A percentile compares a stretch with the other conserved stretches of the same genome.
Conservation (phyloP, 2,329 filamentous ascomycete species). For the Cladophialophora exuberans region DNA sequence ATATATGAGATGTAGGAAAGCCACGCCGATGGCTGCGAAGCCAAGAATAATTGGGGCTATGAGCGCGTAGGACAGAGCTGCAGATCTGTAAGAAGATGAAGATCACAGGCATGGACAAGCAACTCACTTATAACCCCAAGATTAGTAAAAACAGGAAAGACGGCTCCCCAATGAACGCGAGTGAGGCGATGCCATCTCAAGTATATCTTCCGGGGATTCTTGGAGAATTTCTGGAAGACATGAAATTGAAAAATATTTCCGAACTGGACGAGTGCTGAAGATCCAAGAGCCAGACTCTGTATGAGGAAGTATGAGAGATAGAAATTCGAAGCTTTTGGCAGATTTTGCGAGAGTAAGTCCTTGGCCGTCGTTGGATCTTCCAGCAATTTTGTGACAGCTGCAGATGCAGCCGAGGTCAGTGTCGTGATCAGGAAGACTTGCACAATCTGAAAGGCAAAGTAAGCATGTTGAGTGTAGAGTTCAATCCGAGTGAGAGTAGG, state of each 20-base stretch:
- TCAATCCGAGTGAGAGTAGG: constrained; percentile 80
- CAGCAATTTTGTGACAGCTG: constrained; percentile 68
- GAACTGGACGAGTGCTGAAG: constrained; percentile 44
- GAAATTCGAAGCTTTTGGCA: constrained; percentile 92
- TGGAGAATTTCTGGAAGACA: constrained; percentile 24
- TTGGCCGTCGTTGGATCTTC: constrained; percentile 67
- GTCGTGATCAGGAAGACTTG: constrained; percentile 91
- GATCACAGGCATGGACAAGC: not conserved
- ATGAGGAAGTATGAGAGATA: constrained; percentile 97
- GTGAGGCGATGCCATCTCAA: constrained; percentile 72
- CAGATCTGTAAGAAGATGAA: not conserved
- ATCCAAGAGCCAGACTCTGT: constrained; percentile 70
- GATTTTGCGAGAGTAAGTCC: constrained; percentile 68
- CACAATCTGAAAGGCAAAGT: constrained; percentile 73
- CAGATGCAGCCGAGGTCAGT: constrained; percentile 71
- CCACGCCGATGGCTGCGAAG: constrained; percentile 78
- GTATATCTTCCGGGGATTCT: constrained; percentile 76
- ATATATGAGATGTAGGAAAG: constrained; percentile 81
- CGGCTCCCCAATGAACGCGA: constrained; percentile 78
- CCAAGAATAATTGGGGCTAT: constrained; percentile 84
- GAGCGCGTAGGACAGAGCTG: constrained; percentile 81
- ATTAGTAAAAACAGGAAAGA: constrained; percentile 79
- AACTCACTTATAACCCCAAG: constrained; percentile 68
- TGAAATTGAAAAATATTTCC: constrained; percentile 57
- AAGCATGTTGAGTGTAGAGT: constrained; percentile 85